Evolutionary conservation across 331 rosid genomes (phyloP).

Genomic region (Malus hybrid): DNA sequence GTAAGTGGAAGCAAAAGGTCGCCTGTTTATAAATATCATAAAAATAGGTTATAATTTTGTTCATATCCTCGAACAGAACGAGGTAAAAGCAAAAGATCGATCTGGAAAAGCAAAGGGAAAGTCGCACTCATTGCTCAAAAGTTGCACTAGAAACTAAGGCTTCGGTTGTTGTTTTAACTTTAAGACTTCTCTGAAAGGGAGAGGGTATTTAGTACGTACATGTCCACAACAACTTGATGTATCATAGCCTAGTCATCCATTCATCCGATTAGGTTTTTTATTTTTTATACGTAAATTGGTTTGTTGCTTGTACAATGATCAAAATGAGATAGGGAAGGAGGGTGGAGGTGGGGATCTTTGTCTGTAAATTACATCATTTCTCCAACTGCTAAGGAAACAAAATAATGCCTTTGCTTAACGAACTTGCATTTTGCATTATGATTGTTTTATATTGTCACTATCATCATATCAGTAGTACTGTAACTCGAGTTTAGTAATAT

Average conservation of each 20-base stretch:
- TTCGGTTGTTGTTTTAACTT: not conserved
- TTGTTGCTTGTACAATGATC: not conserved
- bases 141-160: not conserved
- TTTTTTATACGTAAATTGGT: not conserved
- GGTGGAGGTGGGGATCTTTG: not conserved
- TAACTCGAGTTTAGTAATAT: not conserved
- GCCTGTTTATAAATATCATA: not conserved
- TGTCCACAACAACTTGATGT: not conserved
- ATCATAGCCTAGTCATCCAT: not conserved
- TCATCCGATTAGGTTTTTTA: not conserved
- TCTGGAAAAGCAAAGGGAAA: not conserved
- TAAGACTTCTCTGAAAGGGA: not conserved
- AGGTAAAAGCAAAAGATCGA: constrained; percentile 8
- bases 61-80: constrained; percentile 11
- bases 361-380: not conserved
- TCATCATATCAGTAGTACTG: not conserved
- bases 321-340: too few relatives aligned
- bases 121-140: not conserved
- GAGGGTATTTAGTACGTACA: not conserved
- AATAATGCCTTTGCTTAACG: not conserved
- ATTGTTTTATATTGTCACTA: not conserved
- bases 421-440: not conserved
- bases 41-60: constrained; percentile 7
- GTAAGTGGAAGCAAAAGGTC: not conserved
- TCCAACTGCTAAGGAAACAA: not conserved